A percentile compares a stretch with the other conserved stretches of the same genome.
These are phyloP conservation scores for Colletotrichum destructivum DNA, from an alignment of 2,329 filamentous ascomycete genomes.

Conservation along the genomic window DNA sequence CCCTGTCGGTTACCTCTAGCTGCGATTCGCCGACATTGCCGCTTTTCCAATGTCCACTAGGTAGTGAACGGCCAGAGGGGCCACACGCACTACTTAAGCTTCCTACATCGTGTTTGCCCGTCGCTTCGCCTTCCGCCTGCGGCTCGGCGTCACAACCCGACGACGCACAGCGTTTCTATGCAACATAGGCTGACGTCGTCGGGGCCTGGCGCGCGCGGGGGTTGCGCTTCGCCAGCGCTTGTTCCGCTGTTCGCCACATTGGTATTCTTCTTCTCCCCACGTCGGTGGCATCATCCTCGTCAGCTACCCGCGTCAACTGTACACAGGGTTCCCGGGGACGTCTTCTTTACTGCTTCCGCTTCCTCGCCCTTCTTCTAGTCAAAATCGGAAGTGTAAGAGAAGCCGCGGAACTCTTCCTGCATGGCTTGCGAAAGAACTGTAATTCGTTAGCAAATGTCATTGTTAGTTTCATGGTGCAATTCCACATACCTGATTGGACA, in stretches of 20 bases:
- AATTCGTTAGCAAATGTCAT: constrained; percentile 19
- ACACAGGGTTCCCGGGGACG: constrained; percentile 1
- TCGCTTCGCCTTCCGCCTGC: constrained; percentile 27
- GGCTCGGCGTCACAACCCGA: constrained; percentile 20
- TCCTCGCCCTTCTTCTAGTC: constrained; percentile 63
- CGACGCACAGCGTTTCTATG: constrained; percentile 25
- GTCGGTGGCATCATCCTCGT: constrained; percentile 5
- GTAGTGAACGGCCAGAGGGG: constrained; percentile 21
- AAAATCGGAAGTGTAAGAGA: constrained; percentile 97
- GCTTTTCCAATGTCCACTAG: constrained; percentile 29
- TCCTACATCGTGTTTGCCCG: constrained; percentile 29
- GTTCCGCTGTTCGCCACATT: not conserved
- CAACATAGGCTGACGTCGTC: not conserved
- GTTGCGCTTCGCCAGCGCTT: constrained; percentile 9
- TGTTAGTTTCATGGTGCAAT: not conserved
- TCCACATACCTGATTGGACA: constrained; percentile 90
- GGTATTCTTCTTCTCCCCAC: constrained; percentile 18
- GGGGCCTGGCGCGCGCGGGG: constrained; percentile 12
- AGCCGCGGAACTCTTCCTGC: constrained; percentile 99
- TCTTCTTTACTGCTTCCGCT: constrained; percentile 1
- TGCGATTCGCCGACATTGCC: constrained; percentile 23
- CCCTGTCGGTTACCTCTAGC: constrained; percentile 28
- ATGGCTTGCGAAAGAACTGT: constrained; percentile 96
- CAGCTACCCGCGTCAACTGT: constrained; percentile 7
- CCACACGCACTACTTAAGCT: constrained; percentile 27